Conservation (phyloP, 768 basidiomycete species). For the Coprinopsis strossmayeri region DNA sequence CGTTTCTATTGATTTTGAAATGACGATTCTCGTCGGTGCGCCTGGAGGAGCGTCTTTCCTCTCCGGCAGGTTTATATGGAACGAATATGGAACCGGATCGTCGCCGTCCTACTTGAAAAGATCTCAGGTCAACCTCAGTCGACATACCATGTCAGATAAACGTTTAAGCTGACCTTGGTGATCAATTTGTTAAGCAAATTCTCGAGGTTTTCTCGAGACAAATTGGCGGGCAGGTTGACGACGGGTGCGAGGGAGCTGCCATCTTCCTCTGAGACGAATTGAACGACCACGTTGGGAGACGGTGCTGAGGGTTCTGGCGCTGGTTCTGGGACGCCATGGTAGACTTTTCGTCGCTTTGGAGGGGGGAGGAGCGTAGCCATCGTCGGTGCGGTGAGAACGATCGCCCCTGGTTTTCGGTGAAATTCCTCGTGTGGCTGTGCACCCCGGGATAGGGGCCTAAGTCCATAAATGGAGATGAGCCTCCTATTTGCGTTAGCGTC, state of each 20-base stretch:
- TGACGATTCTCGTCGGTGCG: slow-evolving; percentile 70
- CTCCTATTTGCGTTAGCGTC: too few species aligned
- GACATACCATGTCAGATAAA: neutral
- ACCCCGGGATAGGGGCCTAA: too few species aligned
- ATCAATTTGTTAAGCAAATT: slow-evolving; percentile 83
- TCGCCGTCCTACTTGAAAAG: slow-evolving; percentile 65
- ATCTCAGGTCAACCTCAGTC: neutral
- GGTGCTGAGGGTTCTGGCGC: slow-evolving; percentile 36
- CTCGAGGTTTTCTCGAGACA: slow-evolving; percentile 79
- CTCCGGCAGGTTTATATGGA: slow-evolving; percentile 74
- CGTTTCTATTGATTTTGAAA: slow-evolving; percentile 75
- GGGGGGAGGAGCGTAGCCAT: slow-evolving; percentile 89
- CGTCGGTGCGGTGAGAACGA: slow-evolving; percentile 5
- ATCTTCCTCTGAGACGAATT: slow-evolving; percentile 89
- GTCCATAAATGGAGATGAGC: too few species aligned
- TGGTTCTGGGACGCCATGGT: slow-evolving; percentile 68
- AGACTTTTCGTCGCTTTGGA: slow-evolving; percentile 81
- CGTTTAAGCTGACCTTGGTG: slow-evolving; percentile 47
- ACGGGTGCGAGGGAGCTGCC: slow-evolving; percentile 77
- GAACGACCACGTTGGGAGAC: slow-evolving; percentile 76
- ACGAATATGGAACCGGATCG: slow-evolving; percentile 88
- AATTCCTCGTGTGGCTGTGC: neutral
- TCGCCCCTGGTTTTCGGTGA: neutral
- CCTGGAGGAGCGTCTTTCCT: slow-evolving; percentile 39
- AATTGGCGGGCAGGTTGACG: slow-evolving; percentile 84